phyloP scores from a whole-genome alignment of 805 yeast species.

The Starmerella etchellsii region DNA sequence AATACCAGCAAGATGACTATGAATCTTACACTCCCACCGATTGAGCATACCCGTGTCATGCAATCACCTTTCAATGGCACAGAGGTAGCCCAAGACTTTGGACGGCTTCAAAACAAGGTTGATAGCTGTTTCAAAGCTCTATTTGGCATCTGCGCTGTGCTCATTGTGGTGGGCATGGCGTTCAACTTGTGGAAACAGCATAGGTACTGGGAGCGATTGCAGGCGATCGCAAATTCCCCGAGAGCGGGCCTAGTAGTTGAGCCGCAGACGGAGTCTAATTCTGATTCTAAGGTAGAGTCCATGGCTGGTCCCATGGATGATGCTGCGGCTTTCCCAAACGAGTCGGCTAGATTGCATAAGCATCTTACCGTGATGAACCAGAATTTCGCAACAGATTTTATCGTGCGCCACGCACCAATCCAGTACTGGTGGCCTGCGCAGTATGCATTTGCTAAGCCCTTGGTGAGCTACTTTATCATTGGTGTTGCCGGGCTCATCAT shows the following conservation, averaged over 20 bases:
- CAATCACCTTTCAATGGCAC: neutral
- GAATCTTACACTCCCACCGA: neutral
- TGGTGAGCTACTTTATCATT: slow-evolving; percentile 38
- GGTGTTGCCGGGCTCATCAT: slow-evolving; percentile 46
- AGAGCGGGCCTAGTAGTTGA: too few species aligned
- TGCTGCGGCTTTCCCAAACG: too few species aligned
- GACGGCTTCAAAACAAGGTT: slow-evolving; percentile 1
- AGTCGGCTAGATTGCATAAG: too few species aligned
- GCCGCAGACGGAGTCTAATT: too few species aligned
- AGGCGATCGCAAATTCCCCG: neutral
- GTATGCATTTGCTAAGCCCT: slow-evolving; percentile 42
- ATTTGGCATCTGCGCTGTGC: slow-evolving; percentile 9
- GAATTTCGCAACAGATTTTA: too few species aligned
- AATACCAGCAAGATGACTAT: slow-evolving; percentile 7
- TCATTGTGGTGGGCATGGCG: slow-evolving; percentile 4
- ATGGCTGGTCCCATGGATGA: too few species aligned
- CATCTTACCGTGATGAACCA: too few species aligned
- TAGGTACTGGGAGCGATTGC: slow-evolving; percentile 7
- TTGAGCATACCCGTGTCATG: neutral
- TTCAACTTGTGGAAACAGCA: slow-evolving; percentile 4
- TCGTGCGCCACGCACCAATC: neutral
- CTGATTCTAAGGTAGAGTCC: too few species aligned
- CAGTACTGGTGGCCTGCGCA: slow-evolving; percentile 34
- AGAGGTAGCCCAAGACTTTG: slow-evolving; percentile 2
- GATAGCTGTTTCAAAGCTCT: slow-evolving; percentile 1